Evolutionary conservation across 768 basidiomycete species (phyloP).

Genomic region (Tricholoma furcatifolium): DNA sequence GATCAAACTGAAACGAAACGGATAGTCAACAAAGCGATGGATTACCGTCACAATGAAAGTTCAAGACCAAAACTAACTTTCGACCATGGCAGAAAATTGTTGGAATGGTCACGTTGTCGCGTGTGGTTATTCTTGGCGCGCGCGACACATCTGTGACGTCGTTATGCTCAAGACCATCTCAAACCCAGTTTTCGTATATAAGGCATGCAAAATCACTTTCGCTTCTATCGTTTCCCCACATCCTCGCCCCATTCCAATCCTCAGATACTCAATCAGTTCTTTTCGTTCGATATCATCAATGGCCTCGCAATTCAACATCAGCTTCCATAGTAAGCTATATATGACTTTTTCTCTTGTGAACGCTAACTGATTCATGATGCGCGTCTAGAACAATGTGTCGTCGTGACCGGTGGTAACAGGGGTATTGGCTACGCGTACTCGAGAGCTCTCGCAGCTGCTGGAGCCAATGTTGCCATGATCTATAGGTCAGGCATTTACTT

Average conservation of each 20-base stretch:
- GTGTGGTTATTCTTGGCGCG: too few relatives aligned
- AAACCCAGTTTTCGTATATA: too few relatives aligned
- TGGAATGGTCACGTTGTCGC: too few relatives aligned
- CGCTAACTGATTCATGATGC: not conserved
- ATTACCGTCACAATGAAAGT: too few relatives aligned
- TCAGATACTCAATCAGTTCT: not conserved
- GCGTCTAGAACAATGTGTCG: slow-evolving; percentile 40
- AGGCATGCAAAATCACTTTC: not conserved
- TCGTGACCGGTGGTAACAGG: slow-evolving; percentile 62
- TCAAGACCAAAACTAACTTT: too few relatives aligned
- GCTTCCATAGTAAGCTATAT: slow-evolving; percentile 29
- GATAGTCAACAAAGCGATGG: too few relatives aligned
- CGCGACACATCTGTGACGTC: too few relatives aligned
- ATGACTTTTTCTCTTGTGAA: not conserved
- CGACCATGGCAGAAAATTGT: too few relatives aligned
- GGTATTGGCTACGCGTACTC: slow-evolving; percentile 61
- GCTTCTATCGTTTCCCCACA: not conserved
- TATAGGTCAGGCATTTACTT: slow-evolving; percentile 38
- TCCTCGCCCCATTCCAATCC: not conserved
- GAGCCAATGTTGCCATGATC: slow-evolving; percentile 60
- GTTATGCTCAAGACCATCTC: too few relatives aligned
- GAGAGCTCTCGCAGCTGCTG: slow-evolving; percentile 51
- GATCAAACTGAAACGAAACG: too few relatives aligned
- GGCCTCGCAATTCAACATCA: slow-evolving; percentile 20
- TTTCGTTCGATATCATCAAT: not conserved